Evolutionary conservation across 306 rosid genomes (phyloP), one percentile per base, ranked within the genome.

Genomic region (Prunus mongolica): DNA sequence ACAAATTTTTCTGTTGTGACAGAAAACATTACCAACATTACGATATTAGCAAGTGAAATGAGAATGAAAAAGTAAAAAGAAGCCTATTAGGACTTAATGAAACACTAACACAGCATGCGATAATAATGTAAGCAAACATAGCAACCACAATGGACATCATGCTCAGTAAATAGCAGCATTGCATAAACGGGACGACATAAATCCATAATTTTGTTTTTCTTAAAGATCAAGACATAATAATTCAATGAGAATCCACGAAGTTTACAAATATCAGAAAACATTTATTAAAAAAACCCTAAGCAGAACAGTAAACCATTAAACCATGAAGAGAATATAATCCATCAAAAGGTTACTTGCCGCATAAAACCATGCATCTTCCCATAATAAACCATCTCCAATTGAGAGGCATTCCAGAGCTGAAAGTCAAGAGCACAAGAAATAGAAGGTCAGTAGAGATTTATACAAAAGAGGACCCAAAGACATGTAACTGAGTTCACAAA

Each of bases 331-430:
- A 44, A 55, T 51, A 5, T 34, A 72, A 45, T 74, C 24, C 8
- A 67, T 73, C 22, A 57, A 50, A 34, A 72, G 49, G 82, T 76
- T 77, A 77, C 87, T 79, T 66, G 85, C 98, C 98, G 78, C 98
- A 92, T 92, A 85, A 83, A 94, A 75, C 98, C 98, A 69, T 94
- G 98, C 97, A 94, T 94, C 87, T 94, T 94, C 83, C 98, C 98
- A 60, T 84, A 65, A 84, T 80, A 80, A 77, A 90, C 96, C 98
- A 92, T 90, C 95, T 94, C 98, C 84, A 88, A 71, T 78, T 94
- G 98, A 78, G 97, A 90, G 76, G 97, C 98, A 85, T 94, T 94
- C 98, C 98, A 92, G 41, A 95, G 98, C 98, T 92, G 96, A 67
- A 50, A 75, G 65, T 11, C 76, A 72, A 20, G 76, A 38, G 12